phyloP scores from a whole-genome alignment of 2,329 filamentous ascomycete genomes.

The Aspergillus novoparasiticus region DNA sequence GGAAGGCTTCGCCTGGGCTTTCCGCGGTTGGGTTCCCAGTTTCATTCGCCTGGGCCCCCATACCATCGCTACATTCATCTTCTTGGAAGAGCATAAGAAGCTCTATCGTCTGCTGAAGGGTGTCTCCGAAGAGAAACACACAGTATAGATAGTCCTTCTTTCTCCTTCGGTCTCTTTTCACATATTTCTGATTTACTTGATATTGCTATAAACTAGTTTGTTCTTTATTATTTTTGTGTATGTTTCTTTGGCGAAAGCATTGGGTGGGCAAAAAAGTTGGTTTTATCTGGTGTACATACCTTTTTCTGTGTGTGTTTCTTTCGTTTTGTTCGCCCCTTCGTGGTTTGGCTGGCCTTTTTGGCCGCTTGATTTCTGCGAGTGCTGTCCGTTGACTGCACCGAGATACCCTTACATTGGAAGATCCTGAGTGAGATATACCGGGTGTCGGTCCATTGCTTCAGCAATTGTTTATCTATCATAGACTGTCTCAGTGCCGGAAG shows the following conservation, averaged over 20 bases:
- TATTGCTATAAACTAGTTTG: background rate
- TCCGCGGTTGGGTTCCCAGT: constrained; percentile 68
- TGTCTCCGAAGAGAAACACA: constrained; percentile 57
- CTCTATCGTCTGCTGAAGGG: constrained; percentile 54
- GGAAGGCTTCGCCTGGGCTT: constrained; percentile 66
- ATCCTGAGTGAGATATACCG: background rate
- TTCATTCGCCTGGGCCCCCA: constrained; percentile 68
- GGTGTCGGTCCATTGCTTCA: background rate
- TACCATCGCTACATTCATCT: constrained; percentile 67
- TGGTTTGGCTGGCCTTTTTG: constrained; percentile 1
- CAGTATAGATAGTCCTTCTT: constrained; percentile 13
- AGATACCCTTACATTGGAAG: constrained; percentile 10
- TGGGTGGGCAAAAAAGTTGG: constrained; percentile 14
- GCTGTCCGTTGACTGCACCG: constrained; percentile 11
- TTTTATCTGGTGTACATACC: constrained; percentile 16
- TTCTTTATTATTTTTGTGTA: constrained; percentile 6
- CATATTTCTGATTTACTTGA: background rate
- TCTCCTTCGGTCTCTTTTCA: background rate
- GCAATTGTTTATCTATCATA: constrained; percentile 3
- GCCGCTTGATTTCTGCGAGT: constrained; percentile 11
- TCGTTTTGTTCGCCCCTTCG: background rate
- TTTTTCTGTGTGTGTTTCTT: constrained; percentile 6
- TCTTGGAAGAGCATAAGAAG: constrained; percentile 70
- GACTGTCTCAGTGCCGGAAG: constrained; percentile 2
- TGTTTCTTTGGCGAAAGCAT: constrained; percentile 19